These are phyloP conservation scores for Podosphaera fusca DNA, from an alignment of 2,329 filamentous ascomycete species.

Conservation along the genomic window DNA sequence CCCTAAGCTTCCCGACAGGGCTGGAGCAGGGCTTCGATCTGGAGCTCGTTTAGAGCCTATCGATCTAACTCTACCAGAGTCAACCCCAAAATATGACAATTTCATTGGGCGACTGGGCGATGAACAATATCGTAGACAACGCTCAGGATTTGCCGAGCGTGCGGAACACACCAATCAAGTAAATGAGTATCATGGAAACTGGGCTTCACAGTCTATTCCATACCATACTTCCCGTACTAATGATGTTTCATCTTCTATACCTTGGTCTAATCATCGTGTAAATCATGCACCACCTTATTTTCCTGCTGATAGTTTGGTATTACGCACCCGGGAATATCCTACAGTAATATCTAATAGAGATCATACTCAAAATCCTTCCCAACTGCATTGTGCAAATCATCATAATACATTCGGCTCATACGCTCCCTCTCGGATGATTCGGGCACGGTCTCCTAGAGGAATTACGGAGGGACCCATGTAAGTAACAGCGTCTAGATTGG, in stretches of 20 bases:
- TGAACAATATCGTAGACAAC: background rate
- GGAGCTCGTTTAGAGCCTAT: background rate
- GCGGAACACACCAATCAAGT: background rate
- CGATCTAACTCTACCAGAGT: background rate
- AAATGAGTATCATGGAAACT: slow-evolving; percentile 5
- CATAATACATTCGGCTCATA: slow-evolving; percentile 2
- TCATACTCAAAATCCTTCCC: background rate
- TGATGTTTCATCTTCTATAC: slow-evolving; percentile 7
- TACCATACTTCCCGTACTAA: slow-evolving; percentile 9
- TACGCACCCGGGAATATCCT: slow-evolving; percentile 8
- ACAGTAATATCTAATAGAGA: slow-evolving; percentile 7
- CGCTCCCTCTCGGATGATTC: slow-evolving; percentile 3
- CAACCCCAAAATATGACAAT: background rate
- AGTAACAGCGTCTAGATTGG: slow-evolving; percentile 4
- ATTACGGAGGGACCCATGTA: slow-evolving; percentile 12
- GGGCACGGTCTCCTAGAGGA: slow-evolving; percentile 11
- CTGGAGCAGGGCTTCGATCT: slow-evolving; percentile 2
- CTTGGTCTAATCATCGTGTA: slow-evolving; percentile 9
- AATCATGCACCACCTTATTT: slow-evolving; percentile 15
- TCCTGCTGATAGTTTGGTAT: slow-evolving; percentile 8
- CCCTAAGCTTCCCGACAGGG: slow-evolving; percentile 6
- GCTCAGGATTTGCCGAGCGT: background rate
- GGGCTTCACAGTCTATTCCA: slow-evolving; percentile 7
- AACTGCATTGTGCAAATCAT: background rate
- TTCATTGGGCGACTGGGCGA: background rate